These are phyloP conservation scores for Cyberlindnera bimundalis DNA, from an alignment of 805 yeast species.

Conservation along the genomic window DNA sequence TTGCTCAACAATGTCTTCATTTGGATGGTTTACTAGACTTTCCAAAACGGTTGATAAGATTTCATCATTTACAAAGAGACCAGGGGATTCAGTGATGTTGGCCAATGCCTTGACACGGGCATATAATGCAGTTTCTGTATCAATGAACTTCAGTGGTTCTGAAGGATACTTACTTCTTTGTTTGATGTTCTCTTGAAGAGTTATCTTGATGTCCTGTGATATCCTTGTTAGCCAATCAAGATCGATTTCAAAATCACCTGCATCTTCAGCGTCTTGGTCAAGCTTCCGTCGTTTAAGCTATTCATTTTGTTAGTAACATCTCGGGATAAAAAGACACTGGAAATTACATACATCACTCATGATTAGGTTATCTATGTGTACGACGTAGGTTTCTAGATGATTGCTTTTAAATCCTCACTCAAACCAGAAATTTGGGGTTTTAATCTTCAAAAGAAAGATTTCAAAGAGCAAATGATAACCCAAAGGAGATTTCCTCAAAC, in stretches of 20 bases:
- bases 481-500: no score
- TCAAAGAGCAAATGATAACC: no score
- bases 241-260: background rate
- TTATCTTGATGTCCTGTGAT: constrained; percentile 2
- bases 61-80: constrained; percentile 8
- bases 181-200: constrained; percentile 8
- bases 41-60: constrained; percentile 1
- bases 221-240: constrained; percentile 16
- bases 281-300: constrained; percentile 16
- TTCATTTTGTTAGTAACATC: background rate
- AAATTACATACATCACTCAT: constrained; percentile 7
- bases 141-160: constrained; percentile 21
- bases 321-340: background rate
- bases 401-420: no score
- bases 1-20: constrained; percentile 19
- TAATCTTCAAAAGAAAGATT: no score
- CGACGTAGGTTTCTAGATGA: no score
- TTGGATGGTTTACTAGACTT: constrained; percentile 14
- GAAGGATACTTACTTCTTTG: constrained; percentile 10
- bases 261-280: background rate
- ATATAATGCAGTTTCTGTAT: constrained; percentile 17
- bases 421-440: no score
- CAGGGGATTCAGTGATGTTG: constrained; percentile 16
- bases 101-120: constrained; percentile 18
- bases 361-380: background rate